Evolutionary conservation across 208 protist genomes (phyloP), one percentile per base, ranked within the genome.

Genomic region (Crithidia bombi): DNA sequence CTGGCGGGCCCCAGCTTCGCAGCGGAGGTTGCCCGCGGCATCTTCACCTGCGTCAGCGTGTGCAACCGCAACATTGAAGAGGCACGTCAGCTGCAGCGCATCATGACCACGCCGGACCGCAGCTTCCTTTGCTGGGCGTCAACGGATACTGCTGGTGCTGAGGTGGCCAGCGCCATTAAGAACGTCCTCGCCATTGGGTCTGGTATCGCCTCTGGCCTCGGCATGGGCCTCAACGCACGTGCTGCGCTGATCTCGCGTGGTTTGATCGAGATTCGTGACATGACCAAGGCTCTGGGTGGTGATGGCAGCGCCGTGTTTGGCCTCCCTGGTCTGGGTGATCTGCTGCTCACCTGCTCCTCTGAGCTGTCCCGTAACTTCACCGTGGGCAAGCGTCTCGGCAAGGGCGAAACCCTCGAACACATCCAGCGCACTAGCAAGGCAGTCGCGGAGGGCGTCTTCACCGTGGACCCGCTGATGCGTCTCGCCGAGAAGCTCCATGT

Each of bases 171-270:
- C 70, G 90, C 93, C 17, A 47, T 96, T 33, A 95, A 96, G 78
- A 96, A 96, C 78, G 91, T 97, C 23, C 72, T 96, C 44, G 89
- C 86, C 56, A 95, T 95, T 70, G 87, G 82, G 33, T 92, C 90
- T 32, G 92, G 90, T 44, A 66, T 86, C 39, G 50, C 82, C 28
- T 79, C 67, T 38, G 90, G 89, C 21, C 83, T 94, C 33, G 87
- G 84, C 50, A 82, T 87, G 54, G 90, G 85, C 32, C 46, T 69
- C 52, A 92, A 95, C 73, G 87, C 86, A 23, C 83, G 89, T n/a
- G 90, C 89, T 19, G 82, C 83, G 26, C 76, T 96, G 38, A 94
- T 96, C 63, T 69, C 81, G 15, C 79, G 90, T 35, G 90, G 88
- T n/a, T 76, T 95, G 54, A 65, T 93, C 17, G 92, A 97, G 78